These are phyloP conservation scores for Retiboletus fuscus DNA, from an alignment of 1,284 basidiomycete genomes.

Conservation along the genomic window DNA sequence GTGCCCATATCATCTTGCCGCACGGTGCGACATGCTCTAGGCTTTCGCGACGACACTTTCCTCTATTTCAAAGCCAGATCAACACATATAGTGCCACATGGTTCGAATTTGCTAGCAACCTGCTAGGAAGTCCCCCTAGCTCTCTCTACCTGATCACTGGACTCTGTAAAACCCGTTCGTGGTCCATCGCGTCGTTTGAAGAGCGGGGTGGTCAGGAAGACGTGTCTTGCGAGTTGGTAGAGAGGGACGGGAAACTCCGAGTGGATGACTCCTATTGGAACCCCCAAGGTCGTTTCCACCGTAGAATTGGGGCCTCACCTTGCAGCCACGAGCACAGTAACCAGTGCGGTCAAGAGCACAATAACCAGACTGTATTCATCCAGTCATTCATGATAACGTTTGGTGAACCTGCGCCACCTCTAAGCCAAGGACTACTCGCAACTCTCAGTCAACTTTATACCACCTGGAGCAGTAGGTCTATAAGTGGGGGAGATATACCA, in stretches of 20 bases:
- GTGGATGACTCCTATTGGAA: background rate
- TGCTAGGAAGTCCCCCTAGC: background rate
- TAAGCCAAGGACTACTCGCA: background rate
- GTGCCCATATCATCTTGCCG: background rate
- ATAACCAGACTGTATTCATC: background rate
- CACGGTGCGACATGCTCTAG: background rate
- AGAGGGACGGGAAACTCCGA: background rate
- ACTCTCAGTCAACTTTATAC: background rate
- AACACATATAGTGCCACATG: background rate
- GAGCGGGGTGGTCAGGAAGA: background rate
- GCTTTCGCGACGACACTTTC: background rate
- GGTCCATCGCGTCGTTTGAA: background rate
- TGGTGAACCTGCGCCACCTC: background rate
- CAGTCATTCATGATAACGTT: background rate
- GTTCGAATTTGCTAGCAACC: background rate
- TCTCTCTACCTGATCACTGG: background rate
- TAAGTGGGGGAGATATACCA: too few relatives aligned
- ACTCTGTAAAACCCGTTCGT: background rate
- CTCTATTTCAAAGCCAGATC: background rate
- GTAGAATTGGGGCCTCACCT: background rate
- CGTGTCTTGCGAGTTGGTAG: background rate
- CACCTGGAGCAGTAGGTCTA: too few relatives aligned
- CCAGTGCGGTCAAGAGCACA: background rate
- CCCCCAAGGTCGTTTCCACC: background rate
- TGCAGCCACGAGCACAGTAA: background rate